phyloP scores from a whole-genome alignment of 192 early-diverging fungal genomes.

The Anaeromyces robustus region DNA sequence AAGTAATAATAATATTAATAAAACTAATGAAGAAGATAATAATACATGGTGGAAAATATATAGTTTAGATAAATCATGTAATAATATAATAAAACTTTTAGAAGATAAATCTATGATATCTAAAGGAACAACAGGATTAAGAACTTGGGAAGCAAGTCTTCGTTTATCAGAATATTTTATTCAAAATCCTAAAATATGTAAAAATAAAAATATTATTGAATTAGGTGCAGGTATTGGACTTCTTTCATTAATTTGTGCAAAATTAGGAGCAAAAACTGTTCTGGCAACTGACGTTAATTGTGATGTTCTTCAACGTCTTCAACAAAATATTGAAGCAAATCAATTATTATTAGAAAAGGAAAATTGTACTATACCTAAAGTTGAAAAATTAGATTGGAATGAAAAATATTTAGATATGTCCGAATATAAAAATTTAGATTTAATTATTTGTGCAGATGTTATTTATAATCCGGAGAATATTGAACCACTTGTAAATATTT shows the following conservation, averaged over 20 bases:
- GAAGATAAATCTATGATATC: slow-evolving; percentile 34
- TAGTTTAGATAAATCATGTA: not conserved
- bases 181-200: not conserved
- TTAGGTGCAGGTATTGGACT: not conserved
- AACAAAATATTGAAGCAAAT: not conserved
- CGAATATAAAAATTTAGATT: not conserved
- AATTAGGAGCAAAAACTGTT: not conserved
- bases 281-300: not conserved
- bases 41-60: not conserved
- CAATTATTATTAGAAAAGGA: not conserved
- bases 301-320: not conserved
- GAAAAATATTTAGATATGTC: not conserved
- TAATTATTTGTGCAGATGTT: not conserved
- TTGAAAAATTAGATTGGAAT: not conserved
- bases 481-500: not conserved
- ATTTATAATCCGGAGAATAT: not conserved
- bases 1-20: too few species aligned
- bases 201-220: not conserved
- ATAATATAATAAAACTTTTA: slow-evolving; percentile 4
- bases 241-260: not conserved
- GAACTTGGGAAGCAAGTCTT: slow-evolving; percentile 46
- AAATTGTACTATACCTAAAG: not conserved
- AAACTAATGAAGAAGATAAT: not conserved
- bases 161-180: slow-evolving; percentile 30
- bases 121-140: slow-evolving; percentile 41